Conservation (phyloP, 2,329 filamentous ascomycete species). For the Lasiodiplodia theobromae region DNA sequence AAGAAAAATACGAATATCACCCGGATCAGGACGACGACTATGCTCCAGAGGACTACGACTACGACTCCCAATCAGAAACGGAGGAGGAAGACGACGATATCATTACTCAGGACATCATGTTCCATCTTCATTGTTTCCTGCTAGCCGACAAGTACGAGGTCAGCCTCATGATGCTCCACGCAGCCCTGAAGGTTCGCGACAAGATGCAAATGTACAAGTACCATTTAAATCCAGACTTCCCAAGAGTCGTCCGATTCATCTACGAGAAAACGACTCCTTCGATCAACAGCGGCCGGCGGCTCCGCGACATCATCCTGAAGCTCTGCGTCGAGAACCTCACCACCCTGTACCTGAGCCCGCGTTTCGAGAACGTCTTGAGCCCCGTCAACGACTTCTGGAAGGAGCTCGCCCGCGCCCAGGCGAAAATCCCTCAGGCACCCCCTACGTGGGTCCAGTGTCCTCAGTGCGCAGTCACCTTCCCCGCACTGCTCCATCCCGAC, state of each 20-base stretch:
- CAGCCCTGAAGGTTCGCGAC: not conserved
- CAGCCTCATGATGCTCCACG: not conserved
- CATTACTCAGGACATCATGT: not conserved
- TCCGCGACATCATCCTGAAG: conserved; percentile 45
- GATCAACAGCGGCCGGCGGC: conserved; percentile 39
- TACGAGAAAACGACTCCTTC: conserved; percentile 49
- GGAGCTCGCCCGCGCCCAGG: not conserved
- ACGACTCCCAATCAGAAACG: not conserved
- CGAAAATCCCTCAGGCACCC: not conserved
- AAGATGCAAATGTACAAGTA: not conserved
- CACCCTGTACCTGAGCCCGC: not conserved
- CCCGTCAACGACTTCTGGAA: conserved; percentile 3
- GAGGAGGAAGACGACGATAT: not conserved
- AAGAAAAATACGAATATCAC: not conserved
- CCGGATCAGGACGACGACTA: not conserved
- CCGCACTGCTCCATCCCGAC: not conserved
- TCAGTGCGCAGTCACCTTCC: no score
- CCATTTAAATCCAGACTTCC: conserved; percentile 33
- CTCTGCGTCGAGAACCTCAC: not conserved
- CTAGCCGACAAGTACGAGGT: conserved; percentile 12
- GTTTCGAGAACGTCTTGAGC: not conserved
- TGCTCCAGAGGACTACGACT: no score
- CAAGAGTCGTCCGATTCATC: conserved; percentile 48
- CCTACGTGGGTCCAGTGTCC: not conserved
- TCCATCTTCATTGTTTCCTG: not conserved